Percentiles rank a stretch among this genome's conserved stretches.
Evolutionary conservation across 1,284 basidiomycete species (phyloP).

Genomic region (Fomitopsis palustris): DNA sequence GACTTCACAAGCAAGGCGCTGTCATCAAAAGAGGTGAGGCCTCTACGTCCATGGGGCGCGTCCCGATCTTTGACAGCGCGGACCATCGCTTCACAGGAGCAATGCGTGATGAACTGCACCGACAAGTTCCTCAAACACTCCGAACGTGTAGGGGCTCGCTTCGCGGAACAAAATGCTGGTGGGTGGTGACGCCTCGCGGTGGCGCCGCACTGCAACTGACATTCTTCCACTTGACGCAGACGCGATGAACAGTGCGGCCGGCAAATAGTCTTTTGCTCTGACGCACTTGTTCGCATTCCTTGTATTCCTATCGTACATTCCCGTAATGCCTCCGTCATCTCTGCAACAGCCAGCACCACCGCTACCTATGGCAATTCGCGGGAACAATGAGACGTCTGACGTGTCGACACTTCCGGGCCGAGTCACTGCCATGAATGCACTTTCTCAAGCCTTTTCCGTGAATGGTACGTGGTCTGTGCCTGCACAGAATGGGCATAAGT

Average conservation of each 20-base stretch:
- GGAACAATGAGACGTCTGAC: background rate
- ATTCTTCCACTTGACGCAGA: slow-evolving; percentile 20
- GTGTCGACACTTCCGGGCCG: background rate
- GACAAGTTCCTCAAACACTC: slow-evolving; percentile 99
- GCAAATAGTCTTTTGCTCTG: slow-evolving; percentile 8
- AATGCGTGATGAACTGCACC: slow-evolving; percentile 69
- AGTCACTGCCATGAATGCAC: background rate
- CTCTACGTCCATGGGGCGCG: background rate
- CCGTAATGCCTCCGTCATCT: background rate
- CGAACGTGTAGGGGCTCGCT: slow-evolving; percentile 89
- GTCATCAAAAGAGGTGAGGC: slow-evolving; percentile 85
- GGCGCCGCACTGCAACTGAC: background rate
- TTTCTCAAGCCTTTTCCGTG: background rate
- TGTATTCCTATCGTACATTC: slow-evolving; percentile 1
- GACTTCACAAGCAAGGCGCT: slow-evolving; percentile 96
- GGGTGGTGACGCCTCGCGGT: slow-evolving; percentile 25
- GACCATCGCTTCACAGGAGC: slow-evolving; percentile 44
- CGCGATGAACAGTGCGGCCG: slow-evolving; percentile 25
- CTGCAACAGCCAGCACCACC: background rate
- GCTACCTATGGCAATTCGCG: background rate
- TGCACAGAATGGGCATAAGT: background rate
- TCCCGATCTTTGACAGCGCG: background rate
- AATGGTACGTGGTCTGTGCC: background rate
- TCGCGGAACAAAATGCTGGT: slow-evolving; percentile 90
- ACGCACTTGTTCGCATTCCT: background rate